phyloP scores from a whole-genome alignment of 495 filamentous ascomycete genomes.

The Talaromyces thailandensis region DNA sequence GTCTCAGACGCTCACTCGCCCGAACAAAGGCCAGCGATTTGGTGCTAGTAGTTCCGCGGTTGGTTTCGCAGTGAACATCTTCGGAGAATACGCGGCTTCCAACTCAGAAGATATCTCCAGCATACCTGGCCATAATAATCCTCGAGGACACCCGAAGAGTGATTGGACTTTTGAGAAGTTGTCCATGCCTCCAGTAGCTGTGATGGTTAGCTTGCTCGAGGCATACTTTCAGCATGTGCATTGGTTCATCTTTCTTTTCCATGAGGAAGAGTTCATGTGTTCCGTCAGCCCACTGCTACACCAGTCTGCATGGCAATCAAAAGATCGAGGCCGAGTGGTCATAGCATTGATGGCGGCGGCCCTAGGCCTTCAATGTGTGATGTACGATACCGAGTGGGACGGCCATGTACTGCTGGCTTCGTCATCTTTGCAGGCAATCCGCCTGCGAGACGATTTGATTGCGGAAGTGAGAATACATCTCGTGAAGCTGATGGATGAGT shows the following conservation, averaged over 20 bases:
- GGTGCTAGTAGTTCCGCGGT: neutral
- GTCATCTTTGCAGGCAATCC: neutral
- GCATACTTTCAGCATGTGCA: neutral
- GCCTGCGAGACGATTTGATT: neutral
- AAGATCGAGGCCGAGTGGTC: neutral
- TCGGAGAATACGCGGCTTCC: slow-evolving; percentile 1
- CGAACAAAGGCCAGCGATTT: neutral
- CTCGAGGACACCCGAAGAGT: neutral
- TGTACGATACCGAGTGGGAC: slow-evolving; percentile 7
- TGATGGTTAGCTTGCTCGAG: neutral
- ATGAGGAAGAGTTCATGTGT: neutral
- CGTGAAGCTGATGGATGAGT: slow-evolving; percentile 14
- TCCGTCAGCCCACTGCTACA: neutral
- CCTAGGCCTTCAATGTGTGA: slow-evolving; percentile 19
- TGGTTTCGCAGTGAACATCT: slow-evolving; percentile 2
- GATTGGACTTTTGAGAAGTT: neutral
- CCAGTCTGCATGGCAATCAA: neutral
- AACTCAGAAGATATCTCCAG: slow-evolving; percentile 1
- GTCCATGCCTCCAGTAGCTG: neutral
- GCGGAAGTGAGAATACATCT: slow-evolving; percentile 4
- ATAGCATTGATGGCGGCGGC: slow-evolving; percentile 16
- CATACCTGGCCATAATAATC: neutral
- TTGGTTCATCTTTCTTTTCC: neutral
- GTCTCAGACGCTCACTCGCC: neutral
- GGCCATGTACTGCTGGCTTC: neutral